Conservation (phyloP, 305 asterid species). For the Fraxinus sp. region DNA sequence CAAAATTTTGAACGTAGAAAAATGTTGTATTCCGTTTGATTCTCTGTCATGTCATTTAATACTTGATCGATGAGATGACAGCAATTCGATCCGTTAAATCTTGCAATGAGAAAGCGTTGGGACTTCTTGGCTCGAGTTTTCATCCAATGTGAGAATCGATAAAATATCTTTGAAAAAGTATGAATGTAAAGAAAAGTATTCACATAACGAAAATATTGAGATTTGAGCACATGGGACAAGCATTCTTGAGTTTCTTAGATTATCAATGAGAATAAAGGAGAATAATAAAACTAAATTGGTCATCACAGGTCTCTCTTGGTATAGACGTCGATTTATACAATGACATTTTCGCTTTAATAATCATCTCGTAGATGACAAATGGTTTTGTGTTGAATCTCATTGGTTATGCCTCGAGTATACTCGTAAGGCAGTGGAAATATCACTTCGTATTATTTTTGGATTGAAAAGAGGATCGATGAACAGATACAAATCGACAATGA, state of each 20-base stretch:
- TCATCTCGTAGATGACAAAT: too few relatives aligned
- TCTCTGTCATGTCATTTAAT: not conserved
- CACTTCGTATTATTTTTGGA: too few relatives aligned
- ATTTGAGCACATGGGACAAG: not conserved
- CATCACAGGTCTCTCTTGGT: not conserved
- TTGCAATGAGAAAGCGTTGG: not conserved
- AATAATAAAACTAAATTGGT: too few relatives aligned
- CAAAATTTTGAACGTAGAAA: constrained; percentile 29
- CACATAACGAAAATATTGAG: too few relatives aligned
- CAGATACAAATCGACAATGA: not conserved
- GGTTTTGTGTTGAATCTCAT: not conserved
- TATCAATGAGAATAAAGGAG: not conserved
- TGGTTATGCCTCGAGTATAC: not conserved
- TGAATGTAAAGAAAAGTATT: too few relatives aligned
- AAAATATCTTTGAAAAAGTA: too few relatives aligned
- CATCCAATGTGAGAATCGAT: not conserved
- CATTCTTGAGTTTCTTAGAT: not conserved
- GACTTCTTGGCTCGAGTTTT: not conserved
- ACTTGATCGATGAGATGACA: not conserved
- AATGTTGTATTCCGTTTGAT: not conserved
- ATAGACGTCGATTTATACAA: not conserved
- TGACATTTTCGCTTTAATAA: too few relatives aligned
- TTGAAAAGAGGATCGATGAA: not conserved
- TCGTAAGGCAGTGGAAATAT: not conserved
- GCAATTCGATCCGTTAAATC: not conserved